phyloP scores from a whole-genome alignment of 2,329 filamentous ascomycete species.

The Cryphonectria parasitica region DNA sequence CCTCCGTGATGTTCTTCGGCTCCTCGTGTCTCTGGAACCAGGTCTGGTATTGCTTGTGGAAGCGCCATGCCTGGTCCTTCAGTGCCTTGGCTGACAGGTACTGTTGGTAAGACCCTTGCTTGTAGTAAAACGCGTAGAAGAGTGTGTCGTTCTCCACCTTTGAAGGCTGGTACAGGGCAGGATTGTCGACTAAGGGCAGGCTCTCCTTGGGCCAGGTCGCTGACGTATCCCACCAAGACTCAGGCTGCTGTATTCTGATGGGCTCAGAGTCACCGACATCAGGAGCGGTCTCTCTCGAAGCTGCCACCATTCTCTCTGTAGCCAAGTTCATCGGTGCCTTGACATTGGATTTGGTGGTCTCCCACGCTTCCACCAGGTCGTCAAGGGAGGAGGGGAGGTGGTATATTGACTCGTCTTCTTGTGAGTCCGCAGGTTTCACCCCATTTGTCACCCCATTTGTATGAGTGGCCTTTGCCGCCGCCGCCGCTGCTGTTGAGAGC shows the following conservation, averaged over 20 bases:
- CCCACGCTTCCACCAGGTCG: slow-evolving; percentile 89
- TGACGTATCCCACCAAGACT: slow-evolving; percentile 70
- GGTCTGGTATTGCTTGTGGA: slow-evolving; percentile 99
- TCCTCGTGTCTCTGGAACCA: slow-evolving; percentile 99
- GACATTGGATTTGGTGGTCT: slow-evolving; percentile 75
- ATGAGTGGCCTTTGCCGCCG: slow-evolving; percentile 52
- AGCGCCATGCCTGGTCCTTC: slow-evolving; percentile 97
- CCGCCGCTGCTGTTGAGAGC: slow-evolving; percentile 48
- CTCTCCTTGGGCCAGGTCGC: slow-evolving; percentile 90
- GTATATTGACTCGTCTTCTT: slow-evolving; percentile 81
- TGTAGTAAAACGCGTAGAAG: slow-evolving; percentile 99
- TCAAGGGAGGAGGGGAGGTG: slow-evolving; percentile 87
- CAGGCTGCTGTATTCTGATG: slow-evolving; percentile 81
- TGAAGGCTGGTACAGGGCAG: slow-evolving; percentile 70
- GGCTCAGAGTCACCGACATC: slow-evolving; percentile 80
- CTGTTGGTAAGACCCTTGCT: slow-evolving; percentile 93
- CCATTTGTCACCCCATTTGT: slow-evolving; percentile 59
- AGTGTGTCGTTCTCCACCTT: slow-evolving; percentile 94
- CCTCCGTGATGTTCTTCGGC: slow-evolving; percentile 97
- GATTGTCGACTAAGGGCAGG: slow-evolving; percentile 89
- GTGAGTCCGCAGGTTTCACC: slow-evolving; percentile 49
- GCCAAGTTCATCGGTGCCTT: slow-evolving; percentile 62
- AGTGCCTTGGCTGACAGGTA: slow-evolving; percentile 95
- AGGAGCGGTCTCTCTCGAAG: slow-evolving; percentile 74
- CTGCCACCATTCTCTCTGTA: slow-evolving; percentile 73